Base-by-base conservation (phyloP, 306 rosid genomes). In the Lathyrus aphaca region DNA sequence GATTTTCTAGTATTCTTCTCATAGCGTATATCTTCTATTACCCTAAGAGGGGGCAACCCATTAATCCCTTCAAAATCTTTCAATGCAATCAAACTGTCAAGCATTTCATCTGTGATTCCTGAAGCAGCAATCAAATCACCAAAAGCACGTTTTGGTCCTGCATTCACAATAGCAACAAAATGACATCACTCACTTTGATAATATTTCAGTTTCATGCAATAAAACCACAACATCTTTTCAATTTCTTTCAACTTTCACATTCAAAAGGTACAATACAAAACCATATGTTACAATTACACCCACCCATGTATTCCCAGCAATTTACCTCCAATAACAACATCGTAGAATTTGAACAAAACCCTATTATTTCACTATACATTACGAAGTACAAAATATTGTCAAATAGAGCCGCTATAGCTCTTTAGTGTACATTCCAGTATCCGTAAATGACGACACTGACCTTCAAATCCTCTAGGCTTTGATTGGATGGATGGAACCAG, bases 81-180 rank as follows among this genome's bases (percentile, higher is more conserved):
- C 81, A 94, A 70, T 0, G 86, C 92, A 79, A 94, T 86, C 90
- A 94, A 82, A 80, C 94, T 90, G 68, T 94, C 96, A 66, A 94
- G 84, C 97, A 94, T 90, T 35, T 84, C 96, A 74, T 90, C 97
- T 9, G 97, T 90, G 85, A 94, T 87, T 64, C 98, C 98, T 43
- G 98, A 94, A 64, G 91, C 85, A 69, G 92, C 85, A 82, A 94
- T 81, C 68, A 94, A 81, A 63, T 90, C 98, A 32, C 98, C 98
- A 74, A 94, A 94, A 29, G 92, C 90, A 30, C 86, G 92, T 66
- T 84, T 75, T 30, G 95, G 94, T 55, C 98, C 98, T 90, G 83
- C 54, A 82, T 73, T 46, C 13, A n/a, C 54, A 66, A 55, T 44
- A 66, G 74, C 8, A 54, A 55, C 62, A 54, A 60, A 62, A 35